Conservation (phyloP, 139 green algal genomes). For the Chlorella sp. region DNA sequence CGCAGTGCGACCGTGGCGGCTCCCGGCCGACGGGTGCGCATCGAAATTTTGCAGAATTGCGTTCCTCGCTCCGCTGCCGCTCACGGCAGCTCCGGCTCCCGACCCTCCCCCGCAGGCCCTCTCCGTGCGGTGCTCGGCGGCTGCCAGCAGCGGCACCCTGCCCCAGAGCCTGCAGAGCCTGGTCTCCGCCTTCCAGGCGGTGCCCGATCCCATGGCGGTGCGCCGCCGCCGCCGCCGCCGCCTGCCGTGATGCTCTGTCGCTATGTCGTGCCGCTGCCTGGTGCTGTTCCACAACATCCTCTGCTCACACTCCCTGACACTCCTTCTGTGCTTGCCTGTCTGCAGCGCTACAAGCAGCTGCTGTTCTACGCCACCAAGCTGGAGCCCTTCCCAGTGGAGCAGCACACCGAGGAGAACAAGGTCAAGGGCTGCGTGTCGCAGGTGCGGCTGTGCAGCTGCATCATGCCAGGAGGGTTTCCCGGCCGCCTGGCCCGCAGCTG, state of each 20-base stretch:
- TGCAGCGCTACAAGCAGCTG: slow-evolving; percentile 95
- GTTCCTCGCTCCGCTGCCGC: too few relatives aligned
- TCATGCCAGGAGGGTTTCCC: too few relatives aligned
- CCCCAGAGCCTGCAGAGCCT: slow-evolving; percentile 32
- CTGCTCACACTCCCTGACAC: too few relatives aligned
- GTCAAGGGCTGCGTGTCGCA: slow-evolving; percentile 87
- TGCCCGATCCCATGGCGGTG: slow-evolving; percentile 47
- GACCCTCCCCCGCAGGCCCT: neutral
- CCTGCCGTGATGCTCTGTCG: too few relatives aligned
- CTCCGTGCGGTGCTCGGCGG: slow-evolving; percentile 1
- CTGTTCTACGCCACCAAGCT: slow-evolving; percentile 97
- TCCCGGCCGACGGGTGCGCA: neutral
- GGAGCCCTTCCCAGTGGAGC: slow-evolving; percentile 61
- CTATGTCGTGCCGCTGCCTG: neutral
- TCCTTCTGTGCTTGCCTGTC: neutral
- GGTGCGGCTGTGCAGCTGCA: neutral
- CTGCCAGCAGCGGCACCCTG: slow-evolving; percentile 8
- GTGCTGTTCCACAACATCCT: too few relatives aligned
- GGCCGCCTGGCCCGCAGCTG: too few relatives aligned
- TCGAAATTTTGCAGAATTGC: too few relatives aligned
- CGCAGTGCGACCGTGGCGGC: too few relatives aligned
- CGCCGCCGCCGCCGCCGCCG: neutral
- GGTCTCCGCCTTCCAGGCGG: slow-evolving; percentile 43
- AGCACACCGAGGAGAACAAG: slow-evolving; percentile 90
- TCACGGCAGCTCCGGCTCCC: too few relatives aligned